Evolutionary conservation across 441 rosid species (phyloP).

Genomic region (Pelargonium exstipulatum): DNA sequence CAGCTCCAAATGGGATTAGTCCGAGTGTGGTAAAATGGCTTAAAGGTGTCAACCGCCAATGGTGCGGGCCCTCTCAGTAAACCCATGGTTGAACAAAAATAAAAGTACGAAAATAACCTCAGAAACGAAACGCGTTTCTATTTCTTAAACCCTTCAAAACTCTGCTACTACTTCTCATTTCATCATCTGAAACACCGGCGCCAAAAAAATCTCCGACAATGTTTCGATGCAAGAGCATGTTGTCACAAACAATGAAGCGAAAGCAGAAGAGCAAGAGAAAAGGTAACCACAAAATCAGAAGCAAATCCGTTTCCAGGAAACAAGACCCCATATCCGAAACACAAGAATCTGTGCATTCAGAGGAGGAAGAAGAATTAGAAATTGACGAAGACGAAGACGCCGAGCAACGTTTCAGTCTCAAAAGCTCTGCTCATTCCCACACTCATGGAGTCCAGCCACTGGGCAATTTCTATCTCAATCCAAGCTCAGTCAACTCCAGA

Average conservation of each 20-base stretch:
- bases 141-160: not conserved
- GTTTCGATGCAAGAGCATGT: constrained; percentile 36
- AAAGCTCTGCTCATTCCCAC: constrained; percentile 47
- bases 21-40: no score
- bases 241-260: constrained; percentile 32
- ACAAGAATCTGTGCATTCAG: constrained; percentile 14
- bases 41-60: no score
- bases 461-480: constrained; percentile 64
- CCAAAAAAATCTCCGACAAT: constrained; percentile 24
- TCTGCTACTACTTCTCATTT: not conserved
- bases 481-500: constrained; percentile 53
- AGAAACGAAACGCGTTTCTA: not conserved
- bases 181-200: not conserved
- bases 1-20: no score
- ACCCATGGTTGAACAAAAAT: no score
- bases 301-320: constrained; percentile 10
- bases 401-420: constrained; percentile 58
- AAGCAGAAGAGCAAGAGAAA: constrained; percentile 23
- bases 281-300: constrained; percentile 23
- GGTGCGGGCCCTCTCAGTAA: no score
- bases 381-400: constrained; percentile 31
- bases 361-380: constrained; percentile 8
- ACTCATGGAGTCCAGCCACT: constrained; percentile 77
- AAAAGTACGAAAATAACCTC: no score
- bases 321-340: constrained; percentile 11